Percentiles rank a stretch among this genome's conserved stretches.
phyloP scores from a whole-genome alignment of 441 rosid species.

The Omphalea diandra region DNA sequence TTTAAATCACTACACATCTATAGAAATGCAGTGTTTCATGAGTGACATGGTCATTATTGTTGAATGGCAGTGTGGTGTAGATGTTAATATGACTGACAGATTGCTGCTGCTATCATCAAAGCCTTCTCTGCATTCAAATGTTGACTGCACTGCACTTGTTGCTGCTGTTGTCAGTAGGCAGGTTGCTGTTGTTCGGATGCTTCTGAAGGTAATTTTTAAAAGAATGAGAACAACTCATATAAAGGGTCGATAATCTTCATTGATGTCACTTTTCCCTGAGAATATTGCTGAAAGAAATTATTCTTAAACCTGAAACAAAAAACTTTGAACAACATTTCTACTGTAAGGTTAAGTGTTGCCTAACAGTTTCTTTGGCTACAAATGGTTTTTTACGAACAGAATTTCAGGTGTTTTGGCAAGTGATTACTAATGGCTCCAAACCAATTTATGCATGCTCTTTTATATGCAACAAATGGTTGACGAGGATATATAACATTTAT shows the following conservation, averaged over 20 bases:
- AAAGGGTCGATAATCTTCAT: neutral
- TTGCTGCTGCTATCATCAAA: conserved; percentile 75
- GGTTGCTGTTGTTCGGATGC: conserved; percentile 57
- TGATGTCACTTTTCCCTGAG: neutral
- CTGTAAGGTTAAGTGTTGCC: neutral
- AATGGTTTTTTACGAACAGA: neutral
- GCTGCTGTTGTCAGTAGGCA: conserved; percentile 89
- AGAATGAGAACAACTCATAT: neutral
- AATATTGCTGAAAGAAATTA: neutral
- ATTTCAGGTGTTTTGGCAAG: neutral
- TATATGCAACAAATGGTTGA: neutral
- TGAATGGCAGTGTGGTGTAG: conserved; percentile 74
- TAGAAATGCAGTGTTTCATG: neutral
- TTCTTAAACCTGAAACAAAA: neutral
- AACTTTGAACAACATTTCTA: neutral
- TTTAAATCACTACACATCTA: neutral
- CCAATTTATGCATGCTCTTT: neutral
- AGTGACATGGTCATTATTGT: conserved; percentile 18
- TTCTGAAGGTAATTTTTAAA: conserved; percentile 58
- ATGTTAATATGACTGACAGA: conserved; percentile 61
- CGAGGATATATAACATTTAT: neutral
- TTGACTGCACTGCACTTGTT: conserved; percentile 82
- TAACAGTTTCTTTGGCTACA: neutral
- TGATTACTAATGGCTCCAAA: neutral
- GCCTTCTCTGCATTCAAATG: conserved; percentile 86